Evolutionary conservation across 371 early-diverging fungal genomes (phyloP).

Genomic region (Actinomucor elegans): DNA sequence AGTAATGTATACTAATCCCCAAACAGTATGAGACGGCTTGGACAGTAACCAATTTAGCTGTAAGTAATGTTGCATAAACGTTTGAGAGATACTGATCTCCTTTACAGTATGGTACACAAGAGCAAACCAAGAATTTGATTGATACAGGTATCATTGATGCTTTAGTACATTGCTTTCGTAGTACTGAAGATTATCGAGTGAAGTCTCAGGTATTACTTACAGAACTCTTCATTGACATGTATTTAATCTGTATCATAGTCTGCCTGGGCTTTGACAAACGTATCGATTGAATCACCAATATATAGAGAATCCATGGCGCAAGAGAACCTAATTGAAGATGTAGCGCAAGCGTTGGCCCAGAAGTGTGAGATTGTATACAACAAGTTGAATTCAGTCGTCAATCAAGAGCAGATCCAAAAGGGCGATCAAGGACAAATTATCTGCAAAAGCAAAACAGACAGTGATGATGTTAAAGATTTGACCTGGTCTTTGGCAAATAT

Average conservation of each 20-base stretch:
- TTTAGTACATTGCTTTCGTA: constrained; percentile 17
- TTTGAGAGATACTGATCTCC: no score
- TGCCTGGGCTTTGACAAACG: constrained; percentile 28
- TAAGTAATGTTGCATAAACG: no score
- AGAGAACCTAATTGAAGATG: constrained; percentile 6
- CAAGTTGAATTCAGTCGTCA: constrained; percentile 3
- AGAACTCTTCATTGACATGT: neutral
- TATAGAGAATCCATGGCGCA: constrained; percentile 20
- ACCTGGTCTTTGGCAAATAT: constrained; percentile 27
- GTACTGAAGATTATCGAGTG: constrained; percentile 4
- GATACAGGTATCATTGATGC: constrained; percentile 33
- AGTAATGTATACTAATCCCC: neutral
- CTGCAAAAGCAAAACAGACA: constrained; percentile 1
- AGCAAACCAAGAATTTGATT: constrained; percentile 33
- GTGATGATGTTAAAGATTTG: constrained; percentile 18
- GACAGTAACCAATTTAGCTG: constrained; percentile 50
- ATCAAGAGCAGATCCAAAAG: neutral
- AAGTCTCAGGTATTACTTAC: constrained; percentile 16
- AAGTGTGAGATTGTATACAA: constrained; percentile 7
- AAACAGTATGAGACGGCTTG: constrained; percentile 48
- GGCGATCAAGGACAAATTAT: neutral
- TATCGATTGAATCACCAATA: constrained; percentile 19
- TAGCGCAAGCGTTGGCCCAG: constrained; percentile 5
- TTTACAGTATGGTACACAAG: constrained; percentile 32
- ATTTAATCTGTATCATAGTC: constrained; percentile 1